Percentiles rank a stretch among this genome's conserved stretches.
These are phyloP conservation scores for Dichotomocladium elegans DNA, from an alignment of 371 early-diverging fungal species.

Conservation along the genomic window DNA sequence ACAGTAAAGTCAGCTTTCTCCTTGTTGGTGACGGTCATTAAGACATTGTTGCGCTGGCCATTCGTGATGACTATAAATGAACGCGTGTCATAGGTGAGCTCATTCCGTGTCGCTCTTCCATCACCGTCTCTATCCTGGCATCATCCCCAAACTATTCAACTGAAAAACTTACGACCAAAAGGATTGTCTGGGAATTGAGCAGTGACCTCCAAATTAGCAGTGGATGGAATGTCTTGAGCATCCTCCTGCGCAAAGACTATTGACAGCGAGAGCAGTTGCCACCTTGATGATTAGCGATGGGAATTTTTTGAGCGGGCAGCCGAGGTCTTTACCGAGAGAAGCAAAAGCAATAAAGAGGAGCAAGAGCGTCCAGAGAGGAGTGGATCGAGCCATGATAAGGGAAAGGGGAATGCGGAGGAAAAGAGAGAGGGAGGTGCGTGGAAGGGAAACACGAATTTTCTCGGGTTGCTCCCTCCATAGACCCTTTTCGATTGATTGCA, in stretches of 20 bases:
- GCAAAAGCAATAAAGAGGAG: neutral
- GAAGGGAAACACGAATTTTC: neutral
- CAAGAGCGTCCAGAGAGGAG: slow-evolving; percentile 2
- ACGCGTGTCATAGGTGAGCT: neutral
- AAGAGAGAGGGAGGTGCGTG: neutral
- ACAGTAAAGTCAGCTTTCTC: slow-evolving; percentile 33
- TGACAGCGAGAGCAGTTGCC: no score
- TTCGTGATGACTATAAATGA: slow-evolving; percentile 35
- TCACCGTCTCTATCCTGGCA: no score
- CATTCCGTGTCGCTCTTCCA: neutral
- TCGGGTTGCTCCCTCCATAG: no score
- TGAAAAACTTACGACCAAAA: slow-evolving; percentile 43
- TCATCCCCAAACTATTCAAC: neutral
- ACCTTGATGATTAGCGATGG: no score
- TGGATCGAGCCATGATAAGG: neutral
- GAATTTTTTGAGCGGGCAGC: no score
- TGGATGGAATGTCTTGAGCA: neutral
- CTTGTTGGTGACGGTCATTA: slow-evolving; percentile 38
- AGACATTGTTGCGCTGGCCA: slow-evolving; percentile 44
- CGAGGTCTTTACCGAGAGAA: neutral
- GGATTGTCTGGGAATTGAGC: slow-evolving; percentile 47
- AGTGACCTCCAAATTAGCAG: slow-evolving; percentile 33
- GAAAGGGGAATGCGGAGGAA: neutral
- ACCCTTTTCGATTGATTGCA: no score
- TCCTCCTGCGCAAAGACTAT: slow-evolving; percentile 28